A percentile compares a stretch with the other conserved stretches of the same genome.
Conservation (phyloP, 495 filamentous ascomycete genomes). For the Diplogelasinospora grovesii region DNA sequence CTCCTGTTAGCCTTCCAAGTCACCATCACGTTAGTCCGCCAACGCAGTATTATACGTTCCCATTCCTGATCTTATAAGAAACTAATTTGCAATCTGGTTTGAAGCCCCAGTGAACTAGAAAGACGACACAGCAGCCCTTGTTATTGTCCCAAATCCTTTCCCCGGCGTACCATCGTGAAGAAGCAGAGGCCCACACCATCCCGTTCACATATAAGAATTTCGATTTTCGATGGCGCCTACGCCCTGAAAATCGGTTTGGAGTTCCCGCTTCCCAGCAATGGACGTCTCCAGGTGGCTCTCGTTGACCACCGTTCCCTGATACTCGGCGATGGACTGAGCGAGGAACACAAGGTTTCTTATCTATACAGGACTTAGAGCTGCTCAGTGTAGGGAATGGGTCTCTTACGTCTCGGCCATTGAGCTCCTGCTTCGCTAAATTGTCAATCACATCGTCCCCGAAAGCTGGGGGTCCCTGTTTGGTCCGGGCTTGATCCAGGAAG, state of each 20-base stretch:
- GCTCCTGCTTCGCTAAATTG: conserved; percentile 3
- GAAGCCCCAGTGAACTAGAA: no score
- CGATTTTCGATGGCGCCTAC: conserved; percentile 1
- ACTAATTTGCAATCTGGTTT: no score
- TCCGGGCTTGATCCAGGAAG: conserved; percentile 6
- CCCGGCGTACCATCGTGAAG: no score
- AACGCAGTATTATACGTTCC: no score
- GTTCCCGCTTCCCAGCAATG: not conserved
- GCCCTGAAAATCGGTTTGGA: conserved; percentile 3
- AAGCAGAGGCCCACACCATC: no score
- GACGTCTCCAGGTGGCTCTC: conserved; percentile 3
- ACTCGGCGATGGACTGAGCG: conserved; percentile 9
- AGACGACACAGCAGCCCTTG: no score
- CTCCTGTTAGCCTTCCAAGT: no score
- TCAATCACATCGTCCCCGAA: not conserved
- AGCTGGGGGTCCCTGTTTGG: conserved; percentile 4
- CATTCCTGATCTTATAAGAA: no score
- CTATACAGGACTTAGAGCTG: conserved; percentile 9
- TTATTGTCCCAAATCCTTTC: no score
- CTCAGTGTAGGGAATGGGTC: not conserved
- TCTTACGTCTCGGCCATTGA: conserved; percentile 14
- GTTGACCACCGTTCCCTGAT: not conserved
- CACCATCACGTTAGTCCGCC: no score
- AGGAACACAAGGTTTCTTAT: conserved; percentile 10
- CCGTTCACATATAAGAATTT: conserved; percentile 2